Conservation (phyloP, 129 eudicot genomes). For the Centella asiatica region DNA sequence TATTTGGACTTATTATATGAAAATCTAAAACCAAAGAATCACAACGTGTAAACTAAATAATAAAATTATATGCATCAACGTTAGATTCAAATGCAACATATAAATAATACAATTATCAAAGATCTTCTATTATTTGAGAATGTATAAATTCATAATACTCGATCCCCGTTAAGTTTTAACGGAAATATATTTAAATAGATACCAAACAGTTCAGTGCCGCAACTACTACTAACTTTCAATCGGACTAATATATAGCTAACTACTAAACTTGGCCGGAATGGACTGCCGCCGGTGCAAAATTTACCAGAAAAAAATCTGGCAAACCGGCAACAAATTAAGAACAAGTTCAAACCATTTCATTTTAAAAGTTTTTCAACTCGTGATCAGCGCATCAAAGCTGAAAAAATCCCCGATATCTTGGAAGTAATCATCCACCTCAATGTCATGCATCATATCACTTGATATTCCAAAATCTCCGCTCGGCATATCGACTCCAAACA, state of each 20-base stretch:
- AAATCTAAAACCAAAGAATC: not conserved
- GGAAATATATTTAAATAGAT: too few species aligned
- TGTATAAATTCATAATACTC: too few species aligned
- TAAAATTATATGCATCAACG: not conserved
- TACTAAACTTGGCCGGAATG: not conserved
- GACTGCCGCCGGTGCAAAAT: slow-evolving; percentile 25
- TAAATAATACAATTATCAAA: not conserved
- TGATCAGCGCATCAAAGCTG: slow-evolving; percentile 27
- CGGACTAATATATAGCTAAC: not conserved
- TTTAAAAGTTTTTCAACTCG: not conserved
- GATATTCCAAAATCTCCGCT: not conserved
- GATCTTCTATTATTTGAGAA: not conserved
- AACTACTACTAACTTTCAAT: not conserved
- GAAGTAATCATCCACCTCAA: not conserved
- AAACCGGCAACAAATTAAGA: slow-evolving; percentile 12
- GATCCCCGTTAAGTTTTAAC: too few species aligned
- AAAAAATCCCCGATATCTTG: not conserved
- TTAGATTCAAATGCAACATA: not conserved
- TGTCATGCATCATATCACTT: not conserved
- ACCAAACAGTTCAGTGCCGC: not conserved
- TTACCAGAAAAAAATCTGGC: slow-evolving; percentile 12
- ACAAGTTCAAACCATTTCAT: not conserved
- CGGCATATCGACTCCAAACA: not conserved
- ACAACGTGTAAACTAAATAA: too few species aligned
- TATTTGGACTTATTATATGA: not conserved